Evolutionary conservation across 2,329 filamentous ascomycete species (phyloP).

Genomic region (Trichoderma oligosporum): DNA sequence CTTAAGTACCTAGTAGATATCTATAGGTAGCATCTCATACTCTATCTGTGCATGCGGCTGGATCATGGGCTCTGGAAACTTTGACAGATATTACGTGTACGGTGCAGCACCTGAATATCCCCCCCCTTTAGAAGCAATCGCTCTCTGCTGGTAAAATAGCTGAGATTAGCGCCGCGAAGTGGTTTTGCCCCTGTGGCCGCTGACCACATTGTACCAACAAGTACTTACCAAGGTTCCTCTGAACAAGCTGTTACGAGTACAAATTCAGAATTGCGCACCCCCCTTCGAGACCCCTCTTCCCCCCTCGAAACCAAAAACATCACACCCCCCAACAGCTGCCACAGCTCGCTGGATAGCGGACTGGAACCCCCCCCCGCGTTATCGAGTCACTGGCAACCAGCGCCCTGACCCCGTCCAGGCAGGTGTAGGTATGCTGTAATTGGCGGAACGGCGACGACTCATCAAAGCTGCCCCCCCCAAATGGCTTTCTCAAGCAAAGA

Average conservation of each 20-base stretch:
- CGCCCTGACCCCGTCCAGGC: slow-evolving; percentile 3
- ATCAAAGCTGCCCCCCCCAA: slow-evolving; percentile 15
- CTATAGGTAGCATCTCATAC: too few relatives aligned
- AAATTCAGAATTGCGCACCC: background rate
- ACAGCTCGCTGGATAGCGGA: background rate
- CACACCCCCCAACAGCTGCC: slow-evolving; percentile 13
- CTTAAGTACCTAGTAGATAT: too few relatives aligned
- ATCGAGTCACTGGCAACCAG: slow-evolving; percentile 17
- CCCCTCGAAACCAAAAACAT: background rate
- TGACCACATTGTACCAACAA: slow-evolving; percentile 6
- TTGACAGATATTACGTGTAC: too few relatives aligned
- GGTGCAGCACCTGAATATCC: too few relatives aligned
- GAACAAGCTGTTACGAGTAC: background rate
- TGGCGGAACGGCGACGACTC: slow-evolving; percentile 14
- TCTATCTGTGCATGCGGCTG: background rate
- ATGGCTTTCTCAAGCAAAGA: slow-evolving; percentile 3
- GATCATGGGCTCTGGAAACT: background rate
- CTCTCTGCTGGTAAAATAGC: background rate
- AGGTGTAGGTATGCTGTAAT: slow-evolving; percentile 11
- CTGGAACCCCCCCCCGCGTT: slow-evolving; percentile 11
- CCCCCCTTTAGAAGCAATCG: too few relatives aligned
- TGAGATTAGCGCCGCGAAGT: slow-evolving; percentile 18
- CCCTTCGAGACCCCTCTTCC: background rate
- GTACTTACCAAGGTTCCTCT: background rate
- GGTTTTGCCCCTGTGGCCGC: slow-evolving; percentile 14